phyloP scores from a whole-genome alignment of 1,284 basidiomycete species.

The Fistulinella cinereoalba region DNA sequence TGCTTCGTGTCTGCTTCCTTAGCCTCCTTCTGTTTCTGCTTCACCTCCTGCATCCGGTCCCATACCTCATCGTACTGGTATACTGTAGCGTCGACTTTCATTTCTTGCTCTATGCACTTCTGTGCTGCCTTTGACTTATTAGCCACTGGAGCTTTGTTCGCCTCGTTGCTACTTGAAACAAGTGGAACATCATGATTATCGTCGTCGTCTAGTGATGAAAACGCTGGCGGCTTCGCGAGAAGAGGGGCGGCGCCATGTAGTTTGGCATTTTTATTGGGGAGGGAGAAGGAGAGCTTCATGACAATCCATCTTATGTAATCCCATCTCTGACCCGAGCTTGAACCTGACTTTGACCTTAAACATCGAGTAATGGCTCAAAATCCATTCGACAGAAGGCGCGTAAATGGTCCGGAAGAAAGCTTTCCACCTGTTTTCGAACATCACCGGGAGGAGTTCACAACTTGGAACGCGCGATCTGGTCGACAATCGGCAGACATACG shows the following conservation, averaged over 20 bases:
- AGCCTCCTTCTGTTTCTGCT: conserved; percentile 66
- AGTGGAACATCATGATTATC: conserved; percentile 51
- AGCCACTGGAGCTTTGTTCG: conserved; percentile 54
- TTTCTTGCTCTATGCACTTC: conserved; percentile 73
- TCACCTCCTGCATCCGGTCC: conserved; percentile 92
- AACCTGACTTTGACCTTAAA: no score
- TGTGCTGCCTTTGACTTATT: conserved; percentile 60
- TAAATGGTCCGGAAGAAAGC: conserved; percentile 86
- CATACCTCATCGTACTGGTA: conserved; percentile 97
- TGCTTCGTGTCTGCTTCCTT: conserved; percentile 73
- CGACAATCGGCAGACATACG: conserved; percentile 65
- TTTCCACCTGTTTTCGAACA: conserved; percentile 59
- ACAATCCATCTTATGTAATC: conserved; percentile 20
- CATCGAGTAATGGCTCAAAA: conserved; percentile 54
- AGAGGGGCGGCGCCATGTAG: conserved; percentile 51
- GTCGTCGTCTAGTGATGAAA: conserved; percentile 62
- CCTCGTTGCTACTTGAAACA: conserved; percentile 37
- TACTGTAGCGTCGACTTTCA: conserved; percentile 77
- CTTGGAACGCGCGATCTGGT: conserved; percentile 18
- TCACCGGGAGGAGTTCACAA: conserved; percentile 30
- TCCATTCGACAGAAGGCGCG: conserved; percentile 79
- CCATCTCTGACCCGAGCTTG: not conserved
- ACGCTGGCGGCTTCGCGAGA: conserved; percentile 59
- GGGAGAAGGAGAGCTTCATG: conserved; percentile 83
- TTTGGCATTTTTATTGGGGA: conserved; percentile 56